Evolutionary conservation across 176 grass and related monocot genomes (phyloP), one percentile per base, ranked within the genome.

Genomic region (Musa itinerans): DNA sequence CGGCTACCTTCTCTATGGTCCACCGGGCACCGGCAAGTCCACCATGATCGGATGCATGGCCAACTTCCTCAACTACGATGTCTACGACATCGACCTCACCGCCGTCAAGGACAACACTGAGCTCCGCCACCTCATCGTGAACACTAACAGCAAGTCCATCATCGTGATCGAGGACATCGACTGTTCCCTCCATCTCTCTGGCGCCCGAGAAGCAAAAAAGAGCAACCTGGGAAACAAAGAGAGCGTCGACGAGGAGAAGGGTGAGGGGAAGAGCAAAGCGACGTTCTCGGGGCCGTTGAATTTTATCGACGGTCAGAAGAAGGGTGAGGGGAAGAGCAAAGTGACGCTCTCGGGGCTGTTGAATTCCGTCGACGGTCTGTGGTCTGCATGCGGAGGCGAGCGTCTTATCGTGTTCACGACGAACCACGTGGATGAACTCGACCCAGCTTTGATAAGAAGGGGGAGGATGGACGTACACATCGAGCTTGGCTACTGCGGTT

Each of bases 391-490:
- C 8, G 89, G 89, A 0, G 86, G 87, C 13, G 89, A 92, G 86
- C 55, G 89, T 56, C 86, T 92, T 69, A 75, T 92, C 69, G 61
- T 92, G 71, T 92, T 89, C 69, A 92, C 86, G 0, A 92, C 89
- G 0, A 92, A 92, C 82, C 83, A 89, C 27, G 73, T 84, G 20
- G 89, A 89, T 5, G 82, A 84, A 58, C 65, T 92, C 2, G 89
- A 89, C 59, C 86, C 83, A 0, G 89, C 89, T 8, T 75, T 92
- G 11, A 86, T 89, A 75, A 86, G 89, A 0, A 76, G 75, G 0
- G 86, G 89, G 8, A 86, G 83, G 75, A 92, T 92, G 89, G 86
- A 92, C 67, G 83, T 73, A 80, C 89, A 92, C 71, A 89, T 92
- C 50, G 83, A 92, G 86, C 86, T 92, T 86, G 83, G 83, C 12